Conservation (phyloP, 108 stramenopile genomes). For the Fragilariopsis cylindrus region DNA sequence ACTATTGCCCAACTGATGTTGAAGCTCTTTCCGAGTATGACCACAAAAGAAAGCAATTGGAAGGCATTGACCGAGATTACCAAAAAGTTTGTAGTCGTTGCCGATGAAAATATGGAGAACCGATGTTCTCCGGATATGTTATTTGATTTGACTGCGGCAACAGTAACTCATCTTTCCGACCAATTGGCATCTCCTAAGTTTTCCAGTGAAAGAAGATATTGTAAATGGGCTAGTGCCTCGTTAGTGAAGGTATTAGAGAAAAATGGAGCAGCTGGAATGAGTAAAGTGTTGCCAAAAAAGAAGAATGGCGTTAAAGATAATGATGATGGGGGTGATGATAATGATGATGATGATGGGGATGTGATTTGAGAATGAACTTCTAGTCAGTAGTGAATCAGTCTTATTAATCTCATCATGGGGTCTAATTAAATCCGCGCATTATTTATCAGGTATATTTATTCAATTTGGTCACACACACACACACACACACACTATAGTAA, state of each 20-base stretch:
- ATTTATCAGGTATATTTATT: too few relatives aligned
- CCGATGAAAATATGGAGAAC: constrained; percentile 65
- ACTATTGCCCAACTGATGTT: constrained; percentile 59
- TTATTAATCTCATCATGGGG: too few relatives aligned
- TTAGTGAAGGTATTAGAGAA: constrained; percentile 62
- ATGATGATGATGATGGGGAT: constrained; percentile 7
- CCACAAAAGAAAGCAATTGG: constrained; percentile 53
- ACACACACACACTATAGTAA: too few relatives aligned
- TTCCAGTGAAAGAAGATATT: constrained; percentile 51
- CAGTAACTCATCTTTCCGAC: constrained; percentile 63
- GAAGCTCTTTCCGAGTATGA: constrained; percentile 52
- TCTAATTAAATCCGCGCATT: too few relatives aligned
- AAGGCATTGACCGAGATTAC: constrained; percentile 66
- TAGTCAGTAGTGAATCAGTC: too few relatives aligned
- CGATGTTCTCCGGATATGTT: constrained; percentile 36
- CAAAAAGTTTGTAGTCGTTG: constrained; percentile 45
- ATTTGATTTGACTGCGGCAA: constrained; percentile 75
- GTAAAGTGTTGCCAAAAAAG: neutral
- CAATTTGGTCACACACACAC: too few relatives aligned
- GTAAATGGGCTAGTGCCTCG: constrained; percentile 78
- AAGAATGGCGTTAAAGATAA: neutral
- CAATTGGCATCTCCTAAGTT: constrained; percentile 58
- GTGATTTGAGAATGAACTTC: neutral
- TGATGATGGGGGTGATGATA: constrained; percentile 5
- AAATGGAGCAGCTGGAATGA: constrained; percentile 65